These are phyloP conservation scores for Durio zibethinus DNA, from an alignment of 345 rosid species.

Conservation along the genomic window DNA sequence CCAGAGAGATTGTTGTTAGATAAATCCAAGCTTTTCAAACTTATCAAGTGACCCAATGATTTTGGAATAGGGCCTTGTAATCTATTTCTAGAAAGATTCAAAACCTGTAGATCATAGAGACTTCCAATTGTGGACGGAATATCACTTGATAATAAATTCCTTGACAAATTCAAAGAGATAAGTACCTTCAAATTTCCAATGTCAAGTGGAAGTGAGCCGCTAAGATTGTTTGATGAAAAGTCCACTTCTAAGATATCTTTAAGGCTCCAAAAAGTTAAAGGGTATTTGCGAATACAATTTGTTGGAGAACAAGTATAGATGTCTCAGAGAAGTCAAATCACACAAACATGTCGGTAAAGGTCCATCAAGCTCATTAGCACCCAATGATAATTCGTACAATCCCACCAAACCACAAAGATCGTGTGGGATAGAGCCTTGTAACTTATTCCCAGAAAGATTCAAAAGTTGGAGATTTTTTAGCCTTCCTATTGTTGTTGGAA, in stretches of 20 bases:
- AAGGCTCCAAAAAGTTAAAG: slow-evolving; percentile 13
- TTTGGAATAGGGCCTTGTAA: slow-evolving; percentile 16
- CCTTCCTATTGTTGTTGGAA: no score
- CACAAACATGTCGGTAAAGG: neutral
- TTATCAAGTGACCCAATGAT: neutral
- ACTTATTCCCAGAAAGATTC: no score
- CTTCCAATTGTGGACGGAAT: slow-evolving; percentile 6
- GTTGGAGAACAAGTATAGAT: neutral
- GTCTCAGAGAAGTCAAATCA: slow-evolving; percentile 4
- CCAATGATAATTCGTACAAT: neutral
- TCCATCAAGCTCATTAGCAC: slow-evolving; percentile 1
- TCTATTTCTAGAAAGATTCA: neutral
- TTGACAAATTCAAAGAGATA: neutral
- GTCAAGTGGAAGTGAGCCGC: neutral
- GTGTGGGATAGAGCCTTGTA: no score
- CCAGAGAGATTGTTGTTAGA: slow-evolving; percentile 23
- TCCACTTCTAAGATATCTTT: neutral
- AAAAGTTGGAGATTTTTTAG: no score
- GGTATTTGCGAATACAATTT: neutral
- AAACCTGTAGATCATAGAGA: neutral
- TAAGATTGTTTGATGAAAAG: slow-evolving; percentile 15
- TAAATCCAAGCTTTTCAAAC: slow-evolving; percentile 19
- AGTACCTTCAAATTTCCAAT: neutral
- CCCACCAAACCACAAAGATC: no score
- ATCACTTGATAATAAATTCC: slow-evolving; percentile 10